Percentiles rank a stretch among this genome's conserved stretches.
phyloP scores from a whole-genome alignment of 1,284 basidiomycete genomes.

The Cerrena zonata region DNA sequence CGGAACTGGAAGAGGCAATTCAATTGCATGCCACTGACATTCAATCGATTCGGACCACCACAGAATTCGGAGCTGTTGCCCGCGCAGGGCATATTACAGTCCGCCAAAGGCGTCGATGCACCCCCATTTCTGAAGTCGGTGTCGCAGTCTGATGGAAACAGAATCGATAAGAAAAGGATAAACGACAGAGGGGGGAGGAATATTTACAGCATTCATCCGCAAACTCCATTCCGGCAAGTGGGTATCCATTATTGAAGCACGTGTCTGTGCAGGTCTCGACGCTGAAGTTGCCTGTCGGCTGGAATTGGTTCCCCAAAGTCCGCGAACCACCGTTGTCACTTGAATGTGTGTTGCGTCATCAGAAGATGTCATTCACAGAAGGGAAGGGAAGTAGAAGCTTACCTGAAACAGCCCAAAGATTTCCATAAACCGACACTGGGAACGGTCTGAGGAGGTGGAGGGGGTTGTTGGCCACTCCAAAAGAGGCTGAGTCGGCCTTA shows the following conservation, averaged over 20 bases:
- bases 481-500: conserved; percentile 54
- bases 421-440: conserved; percentile 53
- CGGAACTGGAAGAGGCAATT: neutral
- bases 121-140: conserved; percentile 41
- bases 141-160: conserved; percentile 44
- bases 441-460: conserved; percentile 45
- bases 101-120: conserved; percentile 37
- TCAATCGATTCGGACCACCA: conserved; percentile 50
- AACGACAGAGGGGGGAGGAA: neutral
- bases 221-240: conserved; percentile 50
- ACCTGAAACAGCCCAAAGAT: conserved; percentile 64
- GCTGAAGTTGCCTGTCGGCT: conserved; percentile 42
- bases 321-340: conserved; percentile 46
- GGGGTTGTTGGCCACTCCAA: conserved; percentile 51
- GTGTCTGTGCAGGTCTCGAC: conserved; percentile 55
- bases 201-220: conserved; percentile 45
- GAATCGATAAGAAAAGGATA: conserved; percentile 4
- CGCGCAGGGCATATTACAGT: conserved; percentile 60
- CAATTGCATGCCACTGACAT: conserved; percentile 17
- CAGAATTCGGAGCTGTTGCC: conserved; percentile 60
- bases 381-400: too few relatives aligned
- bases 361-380: conserved; percentile 2
- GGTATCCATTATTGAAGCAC: conserved; percentile 57
- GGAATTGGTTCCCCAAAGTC: conserved; percentile 39
- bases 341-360: too few relatives aligned